Percentiles rank a stretch among this genome's conserved stretches.
These are phyloP conservation scores for Oryza officinalis DNA, from an alignment of 176 grass and related monocot species.

Conservation along the genomic window DNA sequence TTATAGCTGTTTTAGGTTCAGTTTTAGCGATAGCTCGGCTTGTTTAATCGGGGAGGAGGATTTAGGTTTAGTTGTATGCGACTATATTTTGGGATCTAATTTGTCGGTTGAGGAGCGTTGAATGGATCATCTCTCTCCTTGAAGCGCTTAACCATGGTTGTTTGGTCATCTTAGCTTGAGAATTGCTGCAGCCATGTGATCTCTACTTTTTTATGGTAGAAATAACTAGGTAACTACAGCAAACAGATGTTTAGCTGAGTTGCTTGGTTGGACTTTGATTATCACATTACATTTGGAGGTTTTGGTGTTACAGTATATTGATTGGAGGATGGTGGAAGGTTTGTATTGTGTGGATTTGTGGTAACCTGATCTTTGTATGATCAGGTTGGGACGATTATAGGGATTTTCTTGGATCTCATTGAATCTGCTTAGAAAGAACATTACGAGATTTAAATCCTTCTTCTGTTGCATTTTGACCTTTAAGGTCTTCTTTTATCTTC, in stretches of 20 bases:
- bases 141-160: neutral
- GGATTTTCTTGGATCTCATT: neutral
- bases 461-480: neutral
- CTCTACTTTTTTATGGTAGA: neutral
- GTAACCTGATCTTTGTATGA: neutral
- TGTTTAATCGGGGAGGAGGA: neutral
- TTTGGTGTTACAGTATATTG: neutral
- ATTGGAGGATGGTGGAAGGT: neutral
- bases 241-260: neutral
- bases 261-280: constrained; percentile 1
- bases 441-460: neutral
- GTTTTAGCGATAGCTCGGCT: neutral
- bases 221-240: neutral
- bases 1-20: neutral
- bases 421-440: neutral
- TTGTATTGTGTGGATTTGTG: neutral
- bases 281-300: neutral
- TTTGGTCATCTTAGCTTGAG: neutral
- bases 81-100: neutral
- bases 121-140: neutral
- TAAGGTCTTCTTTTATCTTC: neutral
- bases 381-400: neutral
- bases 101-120: neutral
- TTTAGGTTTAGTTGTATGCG: constrained; percentile 1
- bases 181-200: neutral